Conservation (phyloP, 805 yeast species). For the Jamesozyma hellenica region DNA sequence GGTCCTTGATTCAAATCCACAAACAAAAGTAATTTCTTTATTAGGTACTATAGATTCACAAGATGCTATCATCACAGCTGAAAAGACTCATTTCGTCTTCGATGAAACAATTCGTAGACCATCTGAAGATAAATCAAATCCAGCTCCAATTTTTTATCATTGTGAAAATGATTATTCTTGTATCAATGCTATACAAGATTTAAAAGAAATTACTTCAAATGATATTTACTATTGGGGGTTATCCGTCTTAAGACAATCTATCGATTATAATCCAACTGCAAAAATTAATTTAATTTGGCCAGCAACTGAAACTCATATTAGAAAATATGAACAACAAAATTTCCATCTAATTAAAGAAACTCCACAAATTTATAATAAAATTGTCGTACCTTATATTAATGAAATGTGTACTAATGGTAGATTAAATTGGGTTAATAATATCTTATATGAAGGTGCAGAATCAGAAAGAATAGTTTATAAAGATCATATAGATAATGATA, state of each 20-base stretch:
- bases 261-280: conserved; percentile 44
- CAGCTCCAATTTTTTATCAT: conserved; percentile 14
- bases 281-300: conserved; percentile 78
- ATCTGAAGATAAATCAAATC: not conserved
- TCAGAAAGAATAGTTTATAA: conserved; percentile 64
- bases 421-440: conserved; percentile 84
- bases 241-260: conserved; percentile 38
- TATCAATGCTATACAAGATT: conserved; percentile 19
- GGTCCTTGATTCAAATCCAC: conserved; percentile 51
- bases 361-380: conserved; percentile 54
- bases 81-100: conserved; percentile 55
- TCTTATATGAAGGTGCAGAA: conserved; percentile 73
- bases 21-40: conserved; percentile 52
- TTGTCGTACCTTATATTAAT: conserved; percentile 67
- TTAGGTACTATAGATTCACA: conserved; percentile 55
- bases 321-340: conserved; percentile 58
- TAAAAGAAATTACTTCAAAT: conserved; percentile 49
- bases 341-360: conserved; percentile 65
- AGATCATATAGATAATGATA: too few species aligned
- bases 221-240: conserved; percentile 82
- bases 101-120: conserved; percentile 17
- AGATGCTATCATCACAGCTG: conserved; percentile 62
- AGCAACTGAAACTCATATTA: conserved; percentile 77
- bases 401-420: conserved; percentile 63
- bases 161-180: conserved; percentile 25